These are phyloP conservation scores for Teunomyces panamensis DNA, from an alignment of 805 yeast species.

Conservation along the genomic window DNA sequence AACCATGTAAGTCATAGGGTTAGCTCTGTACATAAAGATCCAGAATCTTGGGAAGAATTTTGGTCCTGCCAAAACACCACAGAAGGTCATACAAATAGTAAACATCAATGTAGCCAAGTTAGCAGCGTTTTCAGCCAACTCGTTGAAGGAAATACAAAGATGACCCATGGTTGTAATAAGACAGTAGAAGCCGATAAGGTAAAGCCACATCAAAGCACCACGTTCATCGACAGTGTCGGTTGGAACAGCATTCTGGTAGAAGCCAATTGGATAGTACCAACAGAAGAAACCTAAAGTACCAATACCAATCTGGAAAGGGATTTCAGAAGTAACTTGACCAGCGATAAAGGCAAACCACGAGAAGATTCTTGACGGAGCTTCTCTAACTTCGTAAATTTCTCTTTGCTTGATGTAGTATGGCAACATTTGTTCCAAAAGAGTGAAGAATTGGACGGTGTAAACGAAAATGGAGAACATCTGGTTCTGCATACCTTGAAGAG, in stretches of 20 bases:
- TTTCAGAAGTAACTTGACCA: slow-evolving; percentile 44
- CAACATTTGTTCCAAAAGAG: slow-evolving; percentile 40
- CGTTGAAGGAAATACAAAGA: slow-evolving; percentile 26
- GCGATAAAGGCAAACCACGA: slow-evolving; percentile 41
- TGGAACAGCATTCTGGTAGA: slow-evolving; percentile 8
- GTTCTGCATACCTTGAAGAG: slow-evolving; percentile 64
- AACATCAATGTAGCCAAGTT: slow-evolving; percentile 28
- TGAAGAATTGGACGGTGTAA: slow-evolving; percentile 37
- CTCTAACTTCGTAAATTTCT: slow-evolving; percentile 47
- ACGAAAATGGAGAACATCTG: slow-evolving; percentile 54
- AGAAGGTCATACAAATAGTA: slow-evolving; percentile 33
- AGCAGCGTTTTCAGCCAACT: slow-evolving; percentile 34
- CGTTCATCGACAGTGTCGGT: slow-evolving; percentile 8
- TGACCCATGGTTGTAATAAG: slow-evolving; percentile 30
- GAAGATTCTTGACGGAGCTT: slow-evolving; percentile 43
- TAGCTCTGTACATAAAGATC: slow-evolving; percentile 72
- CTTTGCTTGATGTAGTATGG: slow-evolving; percentile 44
- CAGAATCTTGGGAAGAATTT: slow-evolving; percentile 41
- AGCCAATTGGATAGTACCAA: slow-evolving; percentile 60
- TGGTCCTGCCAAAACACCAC: slow-evolving; percentile 34
- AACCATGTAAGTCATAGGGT: slow-evolving; percentile 65
- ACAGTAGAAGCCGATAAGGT: slow-evolving; percentile 22
- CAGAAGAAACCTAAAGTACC: slow-evolving; percentile 41
- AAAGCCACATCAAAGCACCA: slow-evolving; percentile 12
- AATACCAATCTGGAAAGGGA: slow-evolving; percentile 44